These are phyloP conservation scores for Prinsepia uniflora DNA, from an alignment of 306 rosid species.

Conservation along the genomic window DNA sequence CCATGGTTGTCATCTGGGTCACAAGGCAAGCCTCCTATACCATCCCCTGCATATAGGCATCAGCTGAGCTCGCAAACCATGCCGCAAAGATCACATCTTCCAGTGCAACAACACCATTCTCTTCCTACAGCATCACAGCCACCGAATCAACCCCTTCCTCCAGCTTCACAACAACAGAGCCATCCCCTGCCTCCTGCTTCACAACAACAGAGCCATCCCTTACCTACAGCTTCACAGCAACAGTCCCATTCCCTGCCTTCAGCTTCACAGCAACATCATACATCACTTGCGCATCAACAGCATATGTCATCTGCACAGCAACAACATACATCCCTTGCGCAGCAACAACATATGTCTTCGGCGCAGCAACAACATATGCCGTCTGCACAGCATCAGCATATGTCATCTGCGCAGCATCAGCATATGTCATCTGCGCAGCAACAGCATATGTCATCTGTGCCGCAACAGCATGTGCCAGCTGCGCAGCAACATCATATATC, in stretches of 20 bases:
- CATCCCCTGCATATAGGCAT: slow-evolving; percentile 72
- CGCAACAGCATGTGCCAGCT: neutral
- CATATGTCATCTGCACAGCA: neutral
- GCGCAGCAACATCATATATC: slow-evolving; percentile 24
- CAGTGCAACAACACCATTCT: slow-evolving; percentile 49
- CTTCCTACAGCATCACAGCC: slow-evolving; percentile 23
- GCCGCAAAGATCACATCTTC: slow-evolving; percentile 70
- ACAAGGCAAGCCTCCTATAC: slow-evolving; percentile 91
- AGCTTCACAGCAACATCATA: slow-evolving; percentile 17
- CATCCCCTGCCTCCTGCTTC: slow-evolving; percentile 8
- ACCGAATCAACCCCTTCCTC: slow-evolving; percentile 21
- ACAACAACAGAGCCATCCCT: slow-evolving; percentile 18
- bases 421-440: neutral
- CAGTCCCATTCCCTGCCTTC: neutral
- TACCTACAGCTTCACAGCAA: slow-evolving; percentile 29
- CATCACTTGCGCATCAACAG: neutral
- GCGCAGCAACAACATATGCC: slow-evolving; percentile 22
- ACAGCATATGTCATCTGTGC: neutral
- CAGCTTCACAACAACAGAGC: slow-evolving; percentile 23
- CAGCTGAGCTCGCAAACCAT: slow-evolving; percentile 57
- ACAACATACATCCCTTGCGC: neutral
- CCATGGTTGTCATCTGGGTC: slow-evolving; percentile 87
- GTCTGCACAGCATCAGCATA: neutral
- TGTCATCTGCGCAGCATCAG: neutral
- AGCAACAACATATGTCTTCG: neutral